phyloP scores from a whole-genome alignment of 2,329 filamentous ascomycete genomes.

The Helminthosporium solani region DNA sequence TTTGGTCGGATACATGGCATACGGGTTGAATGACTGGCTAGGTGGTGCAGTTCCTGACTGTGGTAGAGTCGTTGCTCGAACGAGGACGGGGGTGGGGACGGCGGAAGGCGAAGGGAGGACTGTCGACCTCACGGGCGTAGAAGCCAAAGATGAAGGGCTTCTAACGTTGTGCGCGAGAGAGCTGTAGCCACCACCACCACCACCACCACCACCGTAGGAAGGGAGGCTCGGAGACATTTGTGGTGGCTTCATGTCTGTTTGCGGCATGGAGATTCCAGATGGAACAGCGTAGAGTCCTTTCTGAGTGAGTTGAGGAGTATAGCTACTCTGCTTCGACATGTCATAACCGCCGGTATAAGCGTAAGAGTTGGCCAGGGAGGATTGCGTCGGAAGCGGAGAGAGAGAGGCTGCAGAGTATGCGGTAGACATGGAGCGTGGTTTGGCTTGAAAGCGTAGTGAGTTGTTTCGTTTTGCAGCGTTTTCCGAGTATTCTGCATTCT shows the following conservation, averaged over 20 bases:
- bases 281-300: slow-evolving; percentile 39
- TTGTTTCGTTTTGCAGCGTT: slow-evolving; percentile 42
- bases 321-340: slow-evolving; percentile 33
- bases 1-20: slow-evolving; percentile 76
- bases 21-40: slow-evolving; percentile 65
- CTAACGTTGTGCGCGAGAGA: slow-evolving; percentile 48
- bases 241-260: slow-evolving; percentile 34
- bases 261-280: slow-evolving; percentile 27
- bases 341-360: slow-evolving; percentile 44
- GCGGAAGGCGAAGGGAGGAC: slow-evolving; percentile 48
- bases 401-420: slow-evolving; percentile 38
- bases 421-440: slow-evolving; percentile 31
- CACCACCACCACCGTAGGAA: slow-evolving; percentile 40
- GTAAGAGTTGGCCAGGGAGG: slow-evolving; percentile 37
- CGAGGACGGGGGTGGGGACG: slow-evolving; percentile 58
- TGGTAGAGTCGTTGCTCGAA: slow-evolving; percentile 67
- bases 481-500: slow-evolving; percentile 29
- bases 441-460: slow-evolving; percentile 38
- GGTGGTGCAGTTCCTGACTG: slow-evolving; percentile 50
- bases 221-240: slow-evolving; percentile 39
- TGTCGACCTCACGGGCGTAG: slow-evolving; percentile 38
- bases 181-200: no score
- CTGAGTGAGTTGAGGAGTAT: slow-evolving; percentile 37
- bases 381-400: slow-evolving; percentile 42
- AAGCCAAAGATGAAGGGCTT: slow-evolving; percentile 44